Evolutionary conservation across 169 alveolate species (phyloP), one percentile per base, ranked within the genome.

Genomic region (Eimeria brunetti): DNA sequence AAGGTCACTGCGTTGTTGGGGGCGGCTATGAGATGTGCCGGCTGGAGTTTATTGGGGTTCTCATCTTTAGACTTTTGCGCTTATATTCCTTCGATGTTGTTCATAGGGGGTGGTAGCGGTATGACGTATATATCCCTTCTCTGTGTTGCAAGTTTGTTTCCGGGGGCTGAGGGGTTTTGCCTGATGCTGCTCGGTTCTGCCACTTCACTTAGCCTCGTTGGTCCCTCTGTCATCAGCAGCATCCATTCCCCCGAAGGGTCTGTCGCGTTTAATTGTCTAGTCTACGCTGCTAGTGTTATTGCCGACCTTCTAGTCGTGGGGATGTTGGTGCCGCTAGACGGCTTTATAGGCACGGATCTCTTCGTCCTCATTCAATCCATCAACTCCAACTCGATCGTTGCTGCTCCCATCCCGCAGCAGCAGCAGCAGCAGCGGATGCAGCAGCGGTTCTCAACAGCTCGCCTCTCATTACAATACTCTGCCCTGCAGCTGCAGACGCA

Each of bases 1-100:
- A 81, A 84, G 84, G 49, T 91, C 60, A 95, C 97, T 11, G 97
- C 96, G 6, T 36, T 96, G 67, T 67, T 96, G 67, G 97, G 97
- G 51, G 97, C 95, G 69, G n/a, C 58, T 30, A 78, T 91, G 83
- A 93, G 92, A 83, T 53, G 94, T 58, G 85, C 86, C 51, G 95
- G 96, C 24, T 96, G 97, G 97, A 20, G 84, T 58, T 67, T 96
- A 56, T 83, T 96, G 64, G 93, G 96, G n/a, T 8, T 20, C 51
- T 12, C 91, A 6, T 18, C 88, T 14, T 18, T 53, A 8, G 75
- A 24, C 20, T 85, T 83, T 33, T 38, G 1, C 62, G 18, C 64
- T 8, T 5, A 56, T 11, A 56, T 46, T 41, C 30, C 27, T 30
- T 58, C 90, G 38, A 53, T 94, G 12, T 53, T 86, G 30, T 44